Evolutionary conservation across 192 early-diverging fungal species (phyloP).

Genomic region (Podila epicladia): DNA sequence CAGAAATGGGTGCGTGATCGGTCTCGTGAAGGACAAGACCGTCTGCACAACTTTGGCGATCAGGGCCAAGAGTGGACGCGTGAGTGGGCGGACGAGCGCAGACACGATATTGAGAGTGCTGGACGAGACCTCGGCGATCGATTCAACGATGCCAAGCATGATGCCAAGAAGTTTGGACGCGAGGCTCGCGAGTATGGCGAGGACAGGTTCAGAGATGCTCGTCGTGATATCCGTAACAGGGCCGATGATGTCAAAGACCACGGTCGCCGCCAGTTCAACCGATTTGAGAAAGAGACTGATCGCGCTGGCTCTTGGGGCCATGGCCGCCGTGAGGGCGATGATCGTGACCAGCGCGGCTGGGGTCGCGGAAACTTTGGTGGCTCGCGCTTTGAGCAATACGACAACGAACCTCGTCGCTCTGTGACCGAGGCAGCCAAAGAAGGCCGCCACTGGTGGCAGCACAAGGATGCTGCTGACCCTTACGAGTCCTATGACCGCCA

Average conservation of each 20-base stretch:
- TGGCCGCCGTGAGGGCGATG: neutral
- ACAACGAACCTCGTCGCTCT: slow-evolving; percentile 23
- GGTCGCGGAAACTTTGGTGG: slow-evolving; percentile 8
- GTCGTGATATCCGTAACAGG: slow-evolving; percentile 22
- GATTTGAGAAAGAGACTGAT: slow-evolving; percentile 19
- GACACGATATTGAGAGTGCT: neutral
- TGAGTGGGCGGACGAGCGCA: slow-evolving; percentile 37
- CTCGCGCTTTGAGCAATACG: neutral
- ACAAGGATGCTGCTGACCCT: slow-evolving; percentile 24
- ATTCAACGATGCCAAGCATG: slow-evolving; percentile 8
- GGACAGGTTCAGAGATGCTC: slow-evolving; percentile 13
- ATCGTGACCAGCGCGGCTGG: neutral
- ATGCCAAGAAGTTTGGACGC: slow-evolving; percentile 11
- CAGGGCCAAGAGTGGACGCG: slow-evolving; percentile 26
- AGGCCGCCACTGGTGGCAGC: slow-evolving; percentile 34
- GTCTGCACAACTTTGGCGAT: slow-evolving; percentile 15
- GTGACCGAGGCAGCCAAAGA: slow-evolving; percentile 40
- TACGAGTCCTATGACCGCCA: slow-evolving; percentile 29
- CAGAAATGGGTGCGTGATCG: slow-evolving; percentile 15
- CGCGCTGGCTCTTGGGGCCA: neutral
- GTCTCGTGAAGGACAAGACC: slow-evolving; percentile 5
- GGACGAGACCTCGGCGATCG: slow-evolving; percentile 18
- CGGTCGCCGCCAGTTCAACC: slow-evolving; percentile 15
- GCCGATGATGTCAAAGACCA: slow-evolving; percentile 20
- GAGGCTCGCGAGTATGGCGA: slow-evolving; percentile 20